Evolutionary conservation across 192 early-diverging fungal genomes (phyloP).

Genomic region (Chytriomyces sp.): DNA sequence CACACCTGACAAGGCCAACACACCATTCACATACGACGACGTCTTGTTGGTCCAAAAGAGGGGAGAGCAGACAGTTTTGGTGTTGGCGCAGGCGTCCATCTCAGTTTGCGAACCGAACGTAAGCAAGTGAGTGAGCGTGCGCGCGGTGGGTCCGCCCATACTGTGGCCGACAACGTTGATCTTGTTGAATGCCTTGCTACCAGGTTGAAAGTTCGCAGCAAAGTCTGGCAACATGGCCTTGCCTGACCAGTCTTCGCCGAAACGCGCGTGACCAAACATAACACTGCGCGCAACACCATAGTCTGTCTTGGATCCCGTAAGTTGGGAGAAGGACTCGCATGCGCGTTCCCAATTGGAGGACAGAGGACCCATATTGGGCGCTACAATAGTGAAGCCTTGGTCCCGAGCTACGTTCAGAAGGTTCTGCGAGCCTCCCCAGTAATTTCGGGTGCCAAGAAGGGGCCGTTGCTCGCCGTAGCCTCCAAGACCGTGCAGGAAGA

Average conservation of each 20-base stretch:
- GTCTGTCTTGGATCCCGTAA: conserved; percentile 21
- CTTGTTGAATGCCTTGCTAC: background rate
- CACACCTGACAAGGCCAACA: background rate
- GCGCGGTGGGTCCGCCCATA: too few species aligned
- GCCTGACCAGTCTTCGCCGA: conserved; percentile 27
- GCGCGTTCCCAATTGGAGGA: too few species aligned
- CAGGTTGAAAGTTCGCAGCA: too few species aligned
- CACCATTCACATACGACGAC: background rate
- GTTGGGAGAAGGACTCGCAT: conserved; percentile 31
- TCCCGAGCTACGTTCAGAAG: conserved; percentile 8
- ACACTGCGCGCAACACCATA: conserved; percentile 25
- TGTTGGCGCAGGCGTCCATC: too few species aligned
- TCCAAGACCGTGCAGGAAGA: conserved; percentile 24
- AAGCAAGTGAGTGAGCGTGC: conserved; percentile 17
- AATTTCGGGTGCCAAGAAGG: conserved; percentile 12
- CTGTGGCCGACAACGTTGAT: too few species aligned
- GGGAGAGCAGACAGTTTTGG: too few species aligned
- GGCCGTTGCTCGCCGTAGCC: conserved; percentile 22
- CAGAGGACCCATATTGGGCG: too few species aligned
- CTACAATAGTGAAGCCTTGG: conserved; percentile 28
- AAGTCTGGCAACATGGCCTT: conserved; percentile 16
- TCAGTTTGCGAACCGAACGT: conserved; percentile 12
- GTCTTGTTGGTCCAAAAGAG: too few species aligned
- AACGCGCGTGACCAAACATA: conserved; percentile 26
- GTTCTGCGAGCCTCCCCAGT: conserved; percentile 32